Percentiles rank a stretch among this genome's conserved stretches.
Conservation (phyloP, 2,329 filamentous ascomycete genomes). For the Didymellaceae sp. region DNA sequence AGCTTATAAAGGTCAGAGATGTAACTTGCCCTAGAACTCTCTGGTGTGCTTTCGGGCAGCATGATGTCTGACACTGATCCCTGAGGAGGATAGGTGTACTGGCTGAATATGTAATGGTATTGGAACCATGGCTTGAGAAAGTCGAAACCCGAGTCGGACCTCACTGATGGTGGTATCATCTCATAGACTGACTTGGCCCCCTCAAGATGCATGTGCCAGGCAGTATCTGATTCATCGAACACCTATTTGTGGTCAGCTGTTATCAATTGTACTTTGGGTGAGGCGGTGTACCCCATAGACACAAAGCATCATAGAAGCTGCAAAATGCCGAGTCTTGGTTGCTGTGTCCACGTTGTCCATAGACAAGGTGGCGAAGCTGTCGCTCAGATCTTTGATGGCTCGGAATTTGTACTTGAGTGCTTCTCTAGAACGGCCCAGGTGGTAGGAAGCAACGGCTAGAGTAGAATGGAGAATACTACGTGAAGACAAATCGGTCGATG, state of each 20-base stretch:
- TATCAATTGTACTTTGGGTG: too few species aligned
- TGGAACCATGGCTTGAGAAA: conserved; percentile 58
- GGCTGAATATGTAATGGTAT: conserved; percentile 57
- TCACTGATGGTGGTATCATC: conserved; percentile 29
- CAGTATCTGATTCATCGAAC: conserved; percentile 57
- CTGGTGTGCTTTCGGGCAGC: conserved; percentile 13
- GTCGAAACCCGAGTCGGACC: conserved; percentile 28
- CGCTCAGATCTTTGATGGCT: conserved; percentile 51
- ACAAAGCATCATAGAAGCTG: conserved; percentile 60
- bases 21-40: not conserved
- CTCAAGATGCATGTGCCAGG: conserved; percentile 55
- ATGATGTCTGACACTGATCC: conserved; percentile 34
- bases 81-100: conserved; percentile 49
- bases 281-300: conserved; percentile 52
- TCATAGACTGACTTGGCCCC: conserved; percentile 52
- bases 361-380: conserved; percentile 41
- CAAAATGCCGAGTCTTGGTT: conserved; percentile 51
- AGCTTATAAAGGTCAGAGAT: not conserved
- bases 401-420: conserved; percentile 54
- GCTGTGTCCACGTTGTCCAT: conserved; percentile 24
- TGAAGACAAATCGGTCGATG: conserved; percentile 42
- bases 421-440: conserved; percentile 49
- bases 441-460: conserved; percentile 54
- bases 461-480: conserved; percentile 54
- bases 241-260: conserved; percentile 42